phyloP scores from a whole-genome alignment of 352 stramenopile species.

The Pythium sukuiense region DNA sequence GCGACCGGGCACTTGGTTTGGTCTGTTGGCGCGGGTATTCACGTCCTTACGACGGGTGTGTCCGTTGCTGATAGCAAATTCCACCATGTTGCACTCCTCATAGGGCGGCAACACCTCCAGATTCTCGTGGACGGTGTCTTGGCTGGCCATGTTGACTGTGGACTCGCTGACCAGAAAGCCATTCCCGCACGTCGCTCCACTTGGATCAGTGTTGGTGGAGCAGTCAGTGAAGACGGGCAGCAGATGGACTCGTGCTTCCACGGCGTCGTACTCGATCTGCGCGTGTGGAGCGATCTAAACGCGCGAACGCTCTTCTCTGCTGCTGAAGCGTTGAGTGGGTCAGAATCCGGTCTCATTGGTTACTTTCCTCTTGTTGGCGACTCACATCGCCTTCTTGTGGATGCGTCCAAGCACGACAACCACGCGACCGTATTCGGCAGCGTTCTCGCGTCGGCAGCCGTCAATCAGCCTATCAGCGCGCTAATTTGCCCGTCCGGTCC shows the following conservation, averaged over 20 bases:
- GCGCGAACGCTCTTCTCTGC: constrained; percentile 11
- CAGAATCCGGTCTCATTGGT: constrained; percentile 50
- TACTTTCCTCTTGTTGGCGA: constrained; percentile 78
- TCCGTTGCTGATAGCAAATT: constrained; percentile 43
- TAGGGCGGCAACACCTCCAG: constrained; percentile 37
- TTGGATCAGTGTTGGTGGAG: constrained; percentile 52
- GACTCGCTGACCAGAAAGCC: constrained; percentile 25
- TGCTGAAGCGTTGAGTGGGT: constrained; percentile 33
- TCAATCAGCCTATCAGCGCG: neutral
- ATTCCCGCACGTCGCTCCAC: constrained; percentile 30
- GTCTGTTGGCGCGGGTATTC: constrained; percentile 46
- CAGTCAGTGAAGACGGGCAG: constrained; percentile 36
- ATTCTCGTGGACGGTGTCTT: constrained; percentile 52
- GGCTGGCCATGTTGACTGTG: constrained; percentile 35
- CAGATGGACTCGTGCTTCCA: constrained; percentile 46
- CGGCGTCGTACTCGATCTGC: constrained; percentile 66
- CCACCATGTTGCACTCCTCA: constrained; percentile 60
- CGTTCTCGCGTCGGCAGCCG: neutral
- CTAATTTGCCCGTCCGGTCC: constrained; percentile 12
- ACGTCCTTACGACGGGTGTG: constrained; percentile 25
- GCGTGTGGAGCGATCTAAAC: constrained; percentile 48
- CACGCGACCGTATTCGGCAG: constrained; percentile 61
- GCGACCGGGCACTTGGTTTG: constrained; percentile 47
- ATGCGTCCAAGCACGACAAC: constrained; percentile 70
- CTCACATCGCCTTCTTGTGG: constrained; percentile 62